phyloP scores from a whole-genome alignment of 148 eudicot genomes.

The Amaranthus palmeri region DNA sequence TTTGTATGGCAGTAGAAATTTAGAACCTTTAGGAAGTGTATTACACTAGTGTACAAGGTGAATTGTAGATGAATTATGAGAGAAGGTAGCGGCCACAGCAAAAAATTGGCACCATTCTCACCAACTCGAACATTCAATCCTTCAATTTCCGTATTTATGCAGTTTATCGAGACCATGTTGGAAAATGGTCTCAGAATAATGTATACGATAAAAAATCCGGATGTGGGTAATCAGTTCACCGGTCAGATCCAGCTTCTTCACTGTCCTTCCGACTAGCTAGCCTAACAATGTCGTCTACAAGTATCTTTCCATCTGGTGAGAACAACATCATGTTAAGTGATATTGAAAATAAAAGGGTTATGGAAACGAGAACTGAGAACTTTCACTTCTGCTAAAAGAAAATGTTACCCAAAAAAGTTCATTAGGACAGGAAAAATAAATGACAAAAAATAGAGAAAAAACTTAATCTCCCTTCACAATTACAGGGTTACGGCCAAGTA shows the following conservation, averaged over 20 bases:
- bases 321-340: not conserved
- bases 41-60: conserved; percentile 5
- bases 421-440: no score
- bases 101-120: conserved; percentile 19
- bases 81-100: conserved; percentile 8
- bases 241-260: conserved; percentile 42
- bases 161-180: not conserved
- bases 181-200: not conserved
- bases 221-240: conserved; percentile 19
- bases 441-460: no score
- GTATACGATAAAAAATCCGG: not conserved
- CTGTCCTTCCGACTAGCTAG: conserved; percentile 45
- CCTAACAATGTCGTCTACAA: conserved; percentile 64
- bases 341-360: not conserved
- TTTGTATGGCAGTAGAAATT: not conserved
- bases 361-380: not conserved
- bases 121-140: conserved; percentile 9
- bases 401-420: no score
- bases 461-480: no score
- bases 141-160: not conserved
- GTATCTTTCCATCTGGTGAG: conserved; percentile 54
- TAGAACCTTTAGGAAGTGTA: conserved; percentile 5
- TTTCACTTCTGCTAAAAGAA: not conserved
- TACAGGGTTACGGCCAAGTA: no score
- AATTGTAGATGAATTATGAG: conserved; percentile 1